Percentiles rank a stretch among this genome's conserved stretches.
Evolutionary conservation across 768 basidiomycete genomes (phyloP).

Genomic region (Tephrocybe sp.): DNA sequence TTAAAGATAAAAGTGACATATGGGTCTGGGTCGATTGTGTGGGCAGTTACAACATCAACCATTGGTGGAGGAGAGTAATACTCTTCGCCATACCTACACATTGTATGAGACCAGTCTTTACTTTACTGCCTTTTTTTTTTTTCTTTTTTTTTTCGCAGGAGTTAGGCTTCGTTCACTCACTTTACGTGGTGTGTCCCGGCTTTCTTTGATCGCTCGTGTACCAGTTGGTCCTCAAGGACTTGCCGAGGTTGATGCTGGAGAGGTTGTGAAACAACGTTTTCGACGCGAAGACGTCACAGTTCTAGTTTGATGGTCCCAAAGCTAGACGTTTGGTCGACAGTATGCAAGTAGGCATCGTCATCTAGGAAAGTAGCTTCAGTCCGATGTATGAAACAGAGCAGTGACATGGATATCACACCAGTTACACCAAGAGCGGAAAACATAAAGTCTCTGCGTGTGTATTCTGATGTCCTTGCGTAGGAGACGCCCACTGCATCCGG

Average conservation of each 20-base stretch:
- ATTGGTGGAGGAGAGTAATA: slow-evolving; percentile 27
- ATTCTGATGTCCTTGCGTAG: slow-evolving; percentile 10
- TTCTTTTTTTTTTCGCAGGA: no score
- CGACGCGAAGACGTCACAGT: slow-evolving; percentile 28
- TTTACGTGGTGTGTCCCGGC: slow-evolving; percentile 33
- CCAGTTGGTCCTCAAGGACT: slow-evolving; percentile 25
- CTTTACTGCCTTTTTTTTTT: no score
- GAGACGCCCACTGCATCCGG: slow-evolving; percentile 21
- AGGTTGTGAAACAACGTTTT: slow-evolving; percentile 20
- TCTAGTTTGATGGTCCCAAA: slow-evolving; percentile 32
- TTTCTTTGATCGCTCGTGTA: slow-evolving; percentile 34
- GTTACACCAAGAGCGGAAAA: slow-evolving; percentile 10
- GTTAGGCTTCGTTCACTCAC: no score
- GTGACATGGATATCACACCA: slow-evolving; percentile 18
- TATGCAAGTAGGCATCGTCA: slow-evolving; percentile 14
- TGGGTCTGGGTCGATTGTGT: slow-evolving; percentile 22
- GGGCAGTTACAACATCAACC: slow-evolving; percentile 29
- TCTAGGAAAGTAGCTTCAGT: slow-evolving; percentile 6
- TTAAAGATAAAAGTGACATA: slow-evolving; percentile 31
- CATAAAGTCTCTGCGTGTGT: slow-evolving; percentile 11
- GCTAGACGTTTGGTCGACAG: slow-evolving; percentile 14
- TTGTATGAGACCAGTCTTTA: no score
- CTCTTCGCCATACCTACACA: slow-evolving; percentile 29
- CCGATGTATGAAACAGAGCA: no score
- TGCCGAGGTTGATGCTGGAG: slow-evolving; percentile 25